A percentile compares a stretch with the other conserved stretches of the same genome.
phyloP scores from a whole-genome alignment of 441 rosid genomes.

The Brassica hybrid region DNA sequence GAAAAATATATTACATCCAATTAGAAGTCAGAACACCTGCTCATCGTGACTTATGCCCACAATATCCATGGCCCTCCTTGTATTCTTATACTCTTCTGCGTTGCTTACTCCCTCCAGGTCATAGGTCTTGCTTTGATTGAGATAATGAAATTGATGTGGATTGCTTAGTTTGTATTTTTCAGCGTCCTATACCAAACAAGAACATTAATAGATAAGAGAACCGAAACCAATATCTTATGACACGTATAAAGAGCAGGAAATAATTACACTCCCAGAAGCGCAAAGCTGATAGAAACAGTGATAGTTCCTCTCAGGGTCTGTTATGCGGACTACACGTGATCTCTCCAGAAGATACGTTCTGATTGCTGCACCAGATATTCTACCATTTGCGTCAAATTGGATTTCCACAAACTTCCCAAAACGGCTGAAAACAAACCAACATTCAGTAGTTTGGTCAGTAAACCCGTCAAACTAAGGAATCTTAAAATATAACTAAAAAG shows the following conservation, averaged over 20 bases:
- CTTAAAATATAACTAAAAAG: background rate
- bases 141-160: slow-evolving; percentile 4
- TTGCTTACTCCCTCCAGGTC: background rate
- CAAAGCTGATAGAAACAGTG: slow-evolving; percentile 3
- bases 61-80: slow-evolving; percentile 5
- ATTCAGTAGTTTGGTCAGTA: background rate
- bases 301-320: slow-evolving; percentile 7
- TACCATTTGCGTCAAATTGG: slow-evolving; percentile 4
- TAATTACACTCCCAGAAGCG: background rate
- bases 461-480: background rate
- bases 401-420: slow-evolving; percentile 2
- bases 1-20: background rate
- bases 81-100: slow-evolving; percentile 4
- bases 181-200: background rate
- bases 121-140: slow-evolving; percentile 6
- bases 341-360: slow-evolving; percentile 9
- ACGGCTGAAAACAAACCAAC: background rate
- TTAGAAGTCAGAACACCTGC: background rate
- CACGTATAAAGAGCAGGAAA: background rate
- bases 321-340: slow-evolving; percentile 8
- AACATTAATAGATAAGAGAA: background rate
- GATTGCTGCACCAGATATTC: slow-evolving; percentile 7
- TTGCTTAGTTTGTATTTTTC: slow-evolving; percentile 2
- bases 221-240: background rate
- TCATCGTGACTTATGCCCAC: slow-evolving; percentile 6